These are phyloP conservation scores for Teratosphaeria viscida DNA, from an alignment of 2,329 filamentous ascomycete species.

Conservation along the genomic window DNA sequence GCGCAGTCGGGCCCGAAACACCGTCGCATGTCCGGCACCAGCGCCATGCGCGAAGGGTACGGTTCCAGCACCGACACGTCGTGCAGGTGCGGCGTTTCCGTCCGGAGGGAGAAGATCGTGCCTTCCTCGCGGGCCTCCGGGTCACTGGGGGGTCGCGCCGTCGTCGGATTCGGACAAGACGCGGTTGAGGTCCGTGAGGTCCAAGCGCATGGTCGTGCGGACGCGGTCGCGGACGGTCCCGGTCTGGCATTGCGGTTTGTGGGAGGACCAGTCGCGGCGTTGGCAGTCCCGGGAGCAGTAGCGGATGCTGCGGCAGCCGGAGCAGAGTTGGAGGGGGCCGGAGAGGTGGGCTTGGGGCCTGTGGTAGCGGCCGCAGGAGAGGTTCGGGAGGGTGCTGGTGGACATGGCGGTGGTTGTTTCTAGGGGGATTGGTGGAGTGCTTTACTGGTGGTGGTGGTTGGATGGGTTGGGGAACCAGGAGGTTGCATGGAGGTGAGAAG, in stretches of 20 bases:
- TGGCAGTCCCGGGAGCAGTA: not conserved
- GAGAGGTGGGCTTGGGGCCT: not conserved
- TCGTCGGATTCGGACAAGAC: not conserved
- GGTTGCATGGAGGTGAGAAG: not conserved
- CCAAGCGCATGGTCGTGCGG: not conserved
- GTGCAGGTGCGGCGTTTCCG: slow-evolving; percentile 2
- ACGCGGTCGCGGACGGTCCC: not conserved
- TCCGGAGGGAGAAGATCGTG: slow-evolving; percentile 3
- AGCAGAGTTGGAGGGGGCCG: not conserved
- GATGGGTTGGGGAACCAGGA: not conserved
- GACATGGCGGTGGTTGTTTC: not conserved
- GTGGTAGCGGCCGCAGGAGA: not conserved
- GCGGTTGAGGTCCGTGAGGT: not conserved
- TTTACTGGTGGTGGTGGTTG: not conserved
- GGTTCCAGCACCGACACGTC: slow-evolving; percentile 3
- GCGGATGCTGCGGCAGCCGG: not conserved
- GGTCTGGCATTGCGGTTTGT: not conserved
- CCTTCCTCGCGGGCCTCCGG: not conserved
- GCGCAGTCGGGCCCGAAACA: slow-evolving; percentile 1
- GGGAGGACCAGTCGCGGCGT: not conserved
- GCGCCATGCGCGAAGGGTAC: not conserved
- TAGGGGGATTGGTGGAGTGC: too few relatives aligned
- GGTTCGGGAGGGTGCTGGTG: not conserved
- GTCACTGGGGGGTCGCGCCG: not conserved
- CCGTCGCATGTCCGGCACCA: not conserved